These are phyloP conservation scores for Beauveria sp. DNA, from an alignment of 2,329 filamentous ascomycete species.

Conservation along the genomic window DNA sequence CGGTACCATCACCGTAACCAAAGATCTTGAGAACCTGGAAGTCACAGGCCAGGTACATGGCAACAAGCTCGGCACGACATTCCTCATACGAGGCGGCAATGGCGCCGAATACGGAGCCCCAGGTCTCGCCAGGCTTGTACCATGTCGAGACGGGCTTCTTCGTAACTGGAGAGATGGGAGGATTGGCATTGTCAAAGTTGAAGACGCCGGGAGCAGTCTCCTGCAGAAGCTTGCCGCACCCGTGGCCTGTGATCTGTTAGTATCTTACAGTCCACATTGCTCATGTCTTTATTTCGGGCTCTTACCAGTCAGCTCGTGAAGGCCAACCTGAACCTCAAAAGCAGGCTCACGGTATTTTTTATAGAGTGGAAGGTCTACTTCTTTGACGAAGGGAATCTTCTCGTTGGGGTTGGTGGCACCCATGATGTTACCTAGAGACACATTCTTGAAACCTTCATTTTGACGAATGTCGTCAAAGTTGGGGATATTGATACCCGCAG, in stretches of 20 bases:
- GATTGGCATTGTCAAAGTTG: slow-evolving; percentile 82
- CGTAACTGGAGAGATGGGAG: slow-evolving; percentile 72
- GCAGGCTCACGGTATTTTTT: slow-evolving; percentile 76
- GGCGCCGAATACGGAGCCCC: slow-evolving; percentile 85
- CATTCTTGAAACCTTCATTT: slow-evolving; percentile 83
- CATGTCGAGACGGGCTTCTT: slow-evolving; percentile 71
- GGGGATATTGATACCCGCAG: slow-evolving; percentile 60
- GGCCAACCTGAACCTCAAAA: slow-evolving; percentile 92
- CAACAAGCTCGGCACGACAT: slow-evolving; percentile 87
- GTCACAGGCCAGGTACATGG: slow-evolving; percentile 84
- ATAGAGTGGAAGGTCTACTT: slow-evolving; percentile 69
- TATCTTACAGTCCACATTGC: not conserved
- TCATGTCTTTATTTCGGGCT: not conserved
- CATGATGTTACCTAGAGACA: slow-evolving; percentile 87
- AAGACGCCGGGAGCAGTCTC: slow-evolving; percentile 74
- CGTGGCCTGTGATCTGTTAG: slow-evolving; percentile 51
- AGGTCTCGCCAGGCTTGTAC: slow-evolving; percentile 94
- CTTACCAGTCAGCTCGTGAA: slow-evolving; percentile 69
- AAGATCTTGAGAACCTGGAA: slow-evolving; percentile 86
- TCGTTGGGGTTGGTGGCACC: slow-evolving; percentile 88
- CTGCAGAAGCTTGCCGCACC: slow-evolving; percentile 87
- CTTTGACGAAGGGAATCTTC: slow-evolving; percentile 81
- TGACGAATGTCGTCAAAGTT: slow-evolving; percentile 75
- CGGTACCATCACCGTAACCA: slow-evolving; percentile 72
- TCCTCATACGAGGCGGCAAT: slow-evolving; percentile 88